Percentiles rank a stretch among this genome's conserved stretches.
Conservation (phyloP, 768 basidiomycete genomes). For the Lentinula raphanica region DNA sequence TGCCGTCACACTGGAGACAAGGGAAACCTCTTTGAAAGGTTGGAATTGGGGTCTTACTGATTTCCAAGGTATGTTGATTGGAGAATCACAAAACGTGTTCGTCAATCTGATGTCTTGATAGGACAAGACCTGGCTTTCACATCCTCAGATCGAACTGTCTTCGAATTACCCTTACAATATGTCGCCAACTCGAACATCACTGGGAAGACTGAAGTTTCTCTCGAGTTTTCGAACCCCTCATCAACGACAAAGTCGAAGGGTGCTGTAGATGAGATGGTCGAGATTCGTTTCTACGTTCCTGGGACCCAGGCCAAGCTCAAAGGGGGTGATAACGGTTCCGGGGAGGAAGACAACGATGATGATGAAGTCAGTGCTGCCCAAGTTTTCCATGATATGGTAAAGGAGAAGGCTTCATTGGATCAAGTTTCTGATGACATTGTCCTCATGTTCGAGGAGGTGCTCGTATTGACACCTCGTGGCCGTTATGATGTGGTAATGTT, state of each 20-base stretch:
- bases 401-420: conserved; percentile 93
- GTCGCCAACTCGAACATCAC: conserved; percentile 98
- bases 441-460: conserved; percentile 90
- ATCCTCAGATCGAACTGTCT: conserved; percentile 81
- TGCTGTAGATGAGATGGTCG: conserved; percentile 82
- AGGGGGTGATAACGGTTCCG: conserved; percentile 69
- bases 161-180: conserved; percentile 79
- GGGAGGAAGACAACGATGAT: conserved; percentile 54
- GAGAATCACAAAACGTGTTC: not conserved
- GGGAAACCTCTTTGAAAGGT: conserved; percentile 86
- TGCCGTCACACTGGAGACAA: conserved; percentile 74
- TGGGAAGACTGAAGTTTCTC: conserved; percentile 94
- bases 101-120: conserved; percentile 26
- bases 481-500: conserved; percentile 99
- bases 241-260: conserved; percentile 35
- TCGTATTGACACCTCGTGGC: conserved; percentile 92
- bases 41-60: conserved; percentile 99
- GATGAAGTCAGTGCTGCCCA: conserved; percentile 90
- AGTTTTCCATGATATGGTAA: conserved; percentile 93
- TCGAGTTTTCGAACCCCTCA: conserved; percentile 74
- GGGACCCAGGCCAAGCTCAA: conserved; percentile 61
- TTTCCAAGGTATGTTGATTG: conserved; percentile 68
- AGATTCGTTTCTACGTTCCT: conserved; percentile 95
- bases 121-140: conserved; percentile 90
- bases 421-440: conserved; percentile 89